phyloP scores from a whole-genome alignment of 2,329 filamentous ascomycete genomes.

The Xylariales sp. region DNA sequence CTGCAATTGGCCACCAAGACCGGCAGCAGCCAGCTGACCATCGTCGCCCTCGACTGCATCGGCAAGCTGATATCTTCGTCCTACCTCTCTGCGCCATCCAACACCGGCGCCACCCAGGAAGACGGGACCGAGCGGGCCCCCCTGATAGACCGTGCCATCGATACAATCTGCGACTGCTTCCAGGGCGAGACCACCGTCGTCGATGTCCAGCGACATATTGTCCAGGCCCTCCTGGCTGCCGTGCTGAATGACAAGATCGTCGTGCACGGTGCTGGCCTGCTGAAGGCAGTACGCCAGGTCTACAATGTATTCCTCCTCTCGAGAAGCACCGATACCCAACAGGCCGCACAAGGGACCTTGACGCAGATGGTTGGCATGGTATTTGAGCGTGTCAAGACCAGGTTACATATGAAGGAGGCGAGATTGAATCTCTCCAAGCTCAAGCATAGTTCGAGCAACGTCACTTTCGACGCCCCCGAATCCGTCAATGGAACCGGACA shows the following conservation, averaged over 20 bases:
- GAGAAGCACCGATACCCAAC: conserved; percentile 89
- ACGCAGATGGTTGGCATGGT: conserved; percentile 99
- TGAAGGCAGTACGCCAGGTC: conserved; percentile 95
- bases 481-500: conserved; percentile 24
- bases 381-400: conserved; percentile 86
- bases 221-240: conserved; percentile 91
- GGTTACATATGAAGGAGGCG: conserved; percentile 82
- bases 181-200: conserved; percentile 90
- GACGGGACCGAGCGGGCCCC: conserved; percentile 53
- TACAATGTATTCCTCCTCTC: conserved; percentile 99
- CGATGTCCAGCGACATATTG: conserved; percentile 94
- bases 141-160: conserved; percentile 93
- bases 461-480: conserved; percentile 45
- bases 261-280: conserved; percentile 88
- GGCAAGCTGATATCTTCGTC: conserved; percentile 99
- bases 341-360: conserved; percentile 92
- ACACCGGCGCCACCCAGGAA: conserved; percentile 37
- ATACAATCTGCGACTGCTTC: conserved; percentile 99
- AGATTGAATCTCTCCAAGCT: conserved; percentile 54
- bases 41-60: conserved; percentile 91
- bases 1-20: conserved; percentile 86
- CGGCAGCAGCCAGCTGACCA: conserved; percentile 78
- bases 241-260: conserved; percentile 99
- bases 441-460: conserved; percentile 48
- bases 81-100: conserved; percentile 77